These are phyloP conservation scores for Nakazawaea holstii DNA, from an alignment of 805 yeast species.

Conservation along the genomic window DNA sequence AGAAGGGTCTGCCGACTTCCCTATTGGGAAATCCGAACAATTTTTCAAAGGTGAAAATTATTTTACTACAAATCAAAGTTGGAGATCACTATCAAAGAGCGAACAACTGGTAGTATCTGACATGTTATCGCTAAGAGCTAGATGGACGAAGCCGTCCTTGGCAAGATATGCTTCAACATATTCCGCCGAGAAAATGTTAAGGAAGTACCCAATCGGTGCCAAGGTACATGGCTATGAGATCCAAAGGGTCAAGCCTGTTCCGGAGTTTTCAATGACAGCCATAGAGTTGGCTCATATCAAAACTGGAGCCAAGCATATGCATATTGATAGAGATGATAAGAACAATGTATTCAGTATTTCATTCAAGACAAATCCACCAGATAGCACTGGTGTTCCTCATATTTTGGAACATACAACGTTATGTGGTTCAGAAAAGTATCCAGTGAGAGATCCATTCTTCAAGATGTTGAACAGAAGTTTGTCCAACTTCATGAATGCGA, in stretches of 20 bases:
- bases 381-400: conserved; percentile 94
- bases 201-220: conserved; percentile 60
- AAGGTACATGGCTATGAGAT: conserved; percentile 64
- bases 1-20: neutral
- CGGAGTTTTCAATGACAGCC: conserved; percentile 79
- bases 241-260: conserved; percentile 59
- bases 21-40: neutral
- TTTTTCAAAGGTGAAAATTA: too few relatives aligned
- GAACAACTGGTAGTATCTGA: neutral
- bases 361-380: conserved; percentile 92
- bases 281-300: conserved; percentile 60
- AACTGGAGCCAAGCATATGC: conserved; percentile 80
- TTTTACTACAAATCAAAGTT: too few relatives aligned
- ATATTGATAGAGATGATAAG: conserved; percentile 74
- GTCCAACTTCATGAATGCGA: conserved; percentile 96
- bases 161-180: conserved; percentile 11
- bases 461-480: conserved; percentile 94
- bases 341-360: conserved; percentile 88
- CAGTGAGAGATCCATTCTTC: conserved; percentile 96
- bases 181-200: conserved; percentile 15
- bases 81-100: too few relatives aligned
- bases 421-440: conserved; percentile 88
- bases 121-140: neutral
- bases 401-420: conserved; percentile 93
- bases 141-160: neutral